These are phyloP conservation scores for Eremochloa ophiuroides DNA, from an alignment of 176 grass and related monocot species.

Conservation along the genomic window DNA sequence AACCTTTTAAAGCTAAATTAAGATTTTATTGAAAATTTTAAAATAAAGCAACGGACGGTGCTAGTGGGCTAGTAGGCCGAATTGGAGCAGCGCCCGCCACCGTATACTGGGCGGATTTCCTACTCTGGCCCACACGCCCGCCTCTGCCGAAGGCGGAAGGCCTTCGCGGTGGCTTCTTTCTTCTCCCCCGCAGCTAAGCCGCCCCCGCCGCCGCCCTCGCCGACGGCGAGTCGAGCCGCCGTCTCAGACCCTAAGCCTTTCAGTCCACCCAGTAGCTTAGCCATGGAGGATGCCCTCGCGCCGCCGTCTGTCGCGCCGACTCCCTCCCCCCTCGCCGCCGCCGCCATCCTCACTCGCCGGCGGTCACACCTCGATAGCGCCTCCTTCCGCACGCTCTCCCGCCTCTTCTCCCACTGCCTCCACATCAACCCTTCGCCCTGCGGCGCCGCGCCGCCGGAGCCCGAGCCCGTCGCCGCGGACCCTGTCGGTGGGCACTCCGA, in stretches of 20 bases:
- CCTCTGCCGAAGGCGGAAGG: background rate
- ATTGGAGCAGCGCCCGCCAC: background rate
- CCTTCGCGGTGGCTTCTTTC: background rate
- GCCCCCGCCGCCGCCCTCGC: background rate
- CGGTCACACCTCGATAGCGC: constrained; percentile 70
- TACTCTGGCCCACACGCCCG: background rate
- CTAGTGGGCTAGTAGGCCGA: background rate
- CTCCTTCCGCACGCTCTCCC: constrained; percentile 64
- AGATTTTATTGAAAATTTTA: background rate
- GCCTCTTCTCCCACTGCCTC: constrained; percentile 62
- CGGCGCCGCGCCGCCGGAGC: background rate
- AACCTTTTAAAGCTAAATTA: too few species aligned
- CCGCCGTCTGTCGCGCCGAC: background rate
- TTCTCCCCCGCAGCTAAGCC: background rate
- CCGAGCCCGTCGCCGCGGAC: background rate
- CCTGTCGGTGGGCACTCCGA: background rate
- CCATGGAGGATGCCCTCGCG: constrained; percentile 17
- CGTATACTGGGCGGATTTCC: background rate
- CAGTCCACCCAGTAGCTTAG: background rate
- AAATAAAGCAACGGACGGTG: background rate
- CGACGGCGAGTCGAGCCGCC: constrained; percentile 12
- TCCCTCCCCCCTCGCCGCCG: background rate
- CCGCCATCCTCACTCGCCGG: constrained; percentile 23
- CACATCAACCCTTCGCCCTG: constrained; percentile 22
- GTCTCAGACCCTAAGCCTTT: background rate